These are phyloP conservation scores for Fusarium luffae DNA, from an alignment of 2,329 filamentous ascomycete genomes.

Conservation along the genomic window DNA sequence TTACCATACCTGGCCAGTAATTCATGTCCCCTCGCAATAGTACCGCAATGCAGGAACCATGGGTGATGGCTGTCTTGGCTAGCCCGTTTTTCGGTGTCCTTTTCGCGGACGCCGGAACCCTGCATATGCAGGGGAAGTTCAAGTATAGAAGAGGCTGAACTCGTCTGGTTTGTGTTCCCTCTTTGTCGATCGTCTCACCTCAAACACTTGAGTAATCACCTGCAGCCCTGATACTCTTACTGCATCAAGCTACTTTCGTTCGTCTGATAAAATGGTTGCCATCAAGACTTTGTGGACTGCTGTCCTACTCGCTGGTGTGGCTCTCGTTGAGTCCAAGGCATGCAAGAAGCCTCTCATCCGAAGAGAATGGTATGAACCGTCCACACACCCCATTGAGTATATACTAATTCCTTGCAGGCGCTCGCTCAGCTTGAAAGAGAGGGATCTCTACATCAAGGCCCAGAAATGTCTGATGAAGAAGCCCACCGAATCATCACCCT, in stretches of 20 bases:
- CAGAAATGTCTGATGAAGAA: slow-evolving; percentile 35
- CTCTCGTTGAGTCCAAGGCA: slow-evolving; percentile 3
- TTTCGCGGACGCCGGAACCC: background rate
- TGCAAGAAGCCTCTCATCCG: slow-evolving; percentile 25
- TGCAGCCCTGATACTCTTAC: slow-evolving; percentile 5
- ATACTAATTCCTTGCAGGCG: slow-evolving; percentile 2
- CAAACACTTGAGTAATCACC: background rate
- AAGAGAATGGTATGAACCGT: slow-evolving; percentile 12
- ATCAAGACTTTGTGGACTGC: slow-evolving; percentile 14
- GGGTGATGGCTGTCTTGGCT: background rate
- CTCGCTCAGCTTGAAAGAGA: slow-evolving; percentile 10
- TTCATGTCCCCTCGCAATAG: background rate
- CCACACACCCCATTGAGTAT: rapidly evolving
- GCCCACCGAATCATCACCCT: slow-evolving; percentile 4
- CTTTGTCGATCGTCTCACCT: background rate
- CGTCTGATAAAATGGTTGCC: slow-evolving; percentile 4
- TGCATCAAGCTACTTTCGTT: background rate
- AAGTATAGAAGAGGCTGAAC: background rate
- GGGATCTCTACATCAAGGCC: slow-evolving; percentile 31
- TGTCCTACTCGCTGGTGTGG: slow-evolving; percentile 5
- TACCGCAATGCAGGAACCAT: background rate
- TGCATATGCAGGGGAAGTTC: background rate
- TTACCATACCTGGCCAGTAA: background rate
- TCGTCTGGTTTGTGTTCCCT: background rate
- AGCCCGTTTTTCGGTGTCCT: background rate